Evolutionary conservation across 108 stramenopile genomes (phyloP).

Genomic region (Nitzschia putrida): DNA sequence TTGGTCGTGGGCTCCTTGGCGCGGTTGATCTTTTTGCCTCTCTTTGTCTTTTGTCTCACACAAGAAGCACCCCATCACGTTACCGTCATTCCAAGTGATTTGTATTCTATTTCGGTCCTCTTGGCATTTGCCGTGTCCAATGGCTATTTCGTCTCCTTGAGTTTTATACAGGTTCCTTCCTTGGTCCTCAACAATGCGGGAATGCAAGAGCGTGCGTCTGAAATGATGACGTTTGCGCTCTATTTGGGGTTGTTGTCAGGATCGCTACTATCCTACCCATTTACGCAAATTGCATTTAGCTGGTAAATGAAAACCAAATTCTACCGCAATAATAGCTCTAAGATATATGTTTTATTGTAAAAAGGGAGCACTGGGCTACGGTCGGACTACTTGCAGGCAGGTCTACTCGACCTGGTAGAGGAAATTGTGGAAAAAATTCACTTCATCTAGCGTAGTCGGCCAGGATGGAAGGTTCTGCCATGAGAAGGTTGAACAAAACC

Average conservation of each 20-base stretch:
- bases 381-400: no score
- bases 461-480: slow-evolving; percentile 34
- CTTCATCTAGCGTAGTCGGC: not conserved
- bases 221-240: slow-evolving; percentile 49
- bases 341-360: no score
- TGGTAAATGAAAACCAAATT: not conserved
- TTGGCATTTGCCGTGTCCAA: slow-evolving; percentile 47
- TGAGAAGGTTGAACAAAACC: slow-evolving; percentile 30
- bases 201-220: slow-evolving; percentile 43
- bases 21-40: slow-evolving; percentile 35
- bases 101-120: slow-evolving; percentile 42
- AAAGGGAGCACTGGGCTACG: no score
- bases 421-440: no score
- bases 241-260: slow-evolving; percentile 50
- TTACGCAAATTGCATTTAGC: slow-evolving; percentile 20
- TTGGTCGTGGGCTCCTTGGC: slow-evolving; percentile 30
- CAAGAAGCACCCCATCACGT: not conserved
- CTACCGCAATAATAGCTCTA: no score
- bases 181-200: slow-evolving; percentile 11
- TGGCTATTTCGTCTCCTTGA: slow-evolving; percentile 38
- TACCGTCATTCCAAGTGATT: slow-evolving; percentile 36
- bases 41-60: slow-evolving; percentile 39
- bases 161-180: slow-evolving; percentile 46
- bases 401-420: no score
- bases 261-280: slow-evolving; percentile 45